phyloP scores from a whole-genome alignment of 257 asterid genomes.

The Nicotiana sylvestris region DNA sequence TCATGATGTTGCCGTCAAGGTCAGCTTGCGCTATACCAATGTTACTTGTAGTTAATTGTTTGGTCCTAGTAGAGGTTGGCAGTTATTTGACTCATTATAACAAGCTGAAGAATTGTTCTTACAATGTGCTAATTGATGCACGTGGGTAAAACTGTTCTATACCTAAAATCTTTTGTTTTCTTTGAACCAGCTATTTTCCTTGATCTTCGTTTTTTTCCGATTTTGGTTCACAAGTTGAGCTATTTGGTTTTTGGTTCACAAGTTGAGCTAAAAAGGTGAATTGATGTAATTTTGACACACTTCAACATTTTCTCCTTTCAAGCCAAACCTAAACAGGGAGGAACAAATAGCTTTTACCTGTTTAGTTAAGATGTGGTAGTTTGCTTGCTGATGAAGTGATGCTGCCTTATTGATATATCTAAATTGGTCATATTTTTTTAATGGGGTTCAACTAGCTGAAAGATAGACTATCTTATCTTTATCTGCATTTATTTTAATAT shows the following conservation, averaged over 20 bases:
- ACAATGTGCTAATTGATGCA: background rate
- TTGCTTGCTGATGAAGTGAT: background rate
- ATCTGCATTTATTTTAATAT: background rate
- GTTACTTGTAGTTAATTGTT: background rate
- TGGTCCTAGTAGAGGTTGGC: background rate
- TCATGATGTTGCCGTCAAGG: too few relatives aligned
- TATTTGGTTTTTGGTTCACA: too few relatives aligned
- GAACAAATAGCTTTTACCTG: background rate
- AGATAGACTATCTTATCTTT: background rate
- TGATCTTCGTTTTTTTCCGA: background rate
- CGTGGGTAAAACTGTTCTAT: background rate
- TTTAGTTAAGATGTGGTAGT: background rate
- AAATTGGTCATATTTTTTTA: background rate
- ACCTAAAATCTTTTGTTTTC: background rate
- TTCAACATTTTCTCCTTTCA: background rate
- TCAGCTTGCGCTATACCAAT: too few relatives aligned
- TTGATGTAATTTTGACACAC: background rate
- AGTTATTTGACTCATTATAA: background rate
- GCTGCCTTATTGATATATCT: background rate
- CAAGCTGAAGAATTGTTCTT: background rate
- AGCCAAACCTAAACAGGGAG: background rate
- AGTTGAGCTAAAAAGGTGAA: background rate
- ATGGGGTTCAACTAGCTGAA: background rate
- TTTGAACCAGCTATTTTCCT: background rate
- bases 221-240: background rate